A percentile compares a stretch with the other conserved stretches of the same genome.
phyloP scores from a whole-genome alignment of 2,329 filamentous ascomycete species.

The Aspergillus sp. region DNA sequence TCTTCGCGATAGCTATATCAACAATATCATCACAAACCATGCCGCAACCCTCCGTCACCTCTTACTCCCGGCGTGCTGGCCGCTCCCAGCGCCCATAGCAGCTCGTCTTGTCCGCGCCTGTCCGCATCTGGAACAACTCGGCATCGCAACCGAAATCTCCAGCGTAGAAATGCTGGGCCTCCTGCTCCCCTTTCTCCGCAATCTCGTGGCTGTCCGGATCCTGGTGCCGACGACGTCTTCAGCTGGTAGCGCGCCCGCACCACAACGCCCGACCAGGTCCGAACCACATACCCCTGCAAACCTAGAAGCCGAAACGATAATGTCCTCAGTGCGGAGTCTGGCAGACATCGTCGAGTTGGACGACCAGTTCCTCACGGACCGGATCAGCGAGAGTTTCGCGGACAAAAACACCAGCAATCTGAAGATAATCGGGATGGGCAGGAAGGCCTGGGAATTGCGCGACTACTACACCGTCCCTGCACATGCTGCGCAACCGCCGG shows the following conservation, averaged over 20 bases:
- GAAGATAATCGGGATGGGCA: slow-evolving; percentile 29
- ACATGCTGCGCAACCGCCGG: background rate
- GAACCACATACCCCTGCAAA: background rate
- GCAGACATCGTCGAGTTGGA: slow-evolving; percentile 30
- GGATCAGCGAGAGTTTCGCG: slow-evolving; percentile 21
- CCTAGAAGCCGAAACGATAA: slow-evolving; percentile 3
- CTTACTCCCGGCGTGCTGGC: slow-evolving; percentile 48
- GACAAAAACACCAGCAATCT: slow-evolving; percentile 24
- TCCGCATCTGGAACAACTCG: slow-evolving; percentile 51
- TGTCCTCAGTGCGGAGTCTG: slow-evolving; percentile 15
- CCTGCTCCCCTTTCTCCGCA: slow-evolving; percentile 32
- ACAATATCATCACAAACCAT: slow-evolving; percentile 43
- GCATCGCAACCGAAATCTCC: slow-evolving; percentile 38
- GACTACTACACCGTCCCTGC: slow-evolving; percentile 27
- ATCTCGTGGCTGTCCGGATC: slow-evolving; percentile 32
- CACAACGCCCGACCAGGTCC: background rate
- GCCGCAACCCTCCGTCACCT: slow-evolving; percentile 46
- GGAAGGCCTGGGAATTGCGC: slow-evolving; percentile 30
- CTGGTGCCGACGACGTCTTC: slow-evolving; percentile 25
- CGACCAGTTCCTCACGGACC: slow-evolving; percentile 23
- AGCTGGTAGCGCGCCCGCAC: slow-evolving; percentile 2
- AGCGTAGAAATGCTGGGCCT: slow-evolving; percentile 31
- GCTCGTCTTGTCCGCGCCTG: slow-evolving; percentile 44
- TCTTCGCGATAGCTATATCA: slow-evolving; percentile 40
- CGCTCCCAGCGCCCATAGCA: slow-evolving; percentile 40